These are phyloP conservation scores for Trypanosoma theileri DNA, from an alignment of 208 protist genomes.

Conservation along the genomic window DNA sequence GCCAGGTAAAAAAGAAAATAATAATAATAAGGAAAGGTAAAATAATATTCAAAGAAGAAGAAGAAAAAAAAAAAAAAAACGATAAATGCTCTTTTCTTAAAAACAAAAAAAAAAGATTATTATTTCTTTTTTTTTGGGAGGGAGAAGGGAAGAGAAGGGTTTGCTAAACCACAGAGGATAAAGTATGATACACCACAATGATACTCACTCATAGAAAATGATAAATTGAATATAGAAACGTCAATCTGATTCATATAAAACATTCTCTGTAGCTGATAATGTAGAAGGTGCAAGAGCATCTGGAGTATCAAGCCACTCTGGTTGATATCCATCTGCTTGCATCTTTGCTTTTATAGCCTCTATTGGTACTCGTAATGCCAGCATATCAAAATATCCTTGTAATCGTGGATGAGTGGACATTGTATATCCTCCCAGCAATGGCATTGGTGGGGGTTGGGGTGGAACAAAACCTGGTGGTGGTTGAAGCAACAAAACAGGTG, in stretches of 20 bases:
- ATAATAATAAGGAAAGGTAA: slow-evolving; percentile 6
- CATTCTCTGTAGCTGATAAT: slow-evolving; percentile 31
- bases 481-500: slow-evolving; percentile 14
- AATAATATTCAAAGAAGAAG: neutral
- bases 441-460: slow-evolving; percentile 37
- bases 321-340: slow-evolving; percentile 50
- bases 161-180: too few relatives aligned
- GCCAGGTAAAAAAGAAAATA: slow-evolving; percentile 10
- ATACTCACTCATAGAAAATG: neutral
- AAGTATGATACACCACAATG: neutral
- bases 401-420: slow-evolving; percentile 57
- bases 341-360: slow-evolving; percentile 58
- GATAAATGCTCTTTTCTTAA: neutral
- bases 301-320: slow-evolving; percentile 65
- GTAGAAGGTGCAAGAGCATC: slow-evolving; percentile 41
- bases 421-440: slow-evolving; percentile 34
- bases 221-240: neutral
- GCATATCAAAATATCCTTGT: slow-evolving; percentile 68
- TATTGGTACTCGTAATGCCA: slow-evolving; percentile 46
- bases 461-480: slow-evolving; percentile 18
- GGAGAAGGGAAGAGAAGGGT: neutral
- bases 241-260: slow-evolving; percentile 51
- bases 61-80: neutral
- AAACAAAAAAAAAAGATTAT: slow-evolving; percentile 1
- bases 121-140: slow-evolving; percentile 10